Conservation (phyloP, 1,284 basidiomycete species). For the Cutaneotrichosporon cyanovorans region DNA sequence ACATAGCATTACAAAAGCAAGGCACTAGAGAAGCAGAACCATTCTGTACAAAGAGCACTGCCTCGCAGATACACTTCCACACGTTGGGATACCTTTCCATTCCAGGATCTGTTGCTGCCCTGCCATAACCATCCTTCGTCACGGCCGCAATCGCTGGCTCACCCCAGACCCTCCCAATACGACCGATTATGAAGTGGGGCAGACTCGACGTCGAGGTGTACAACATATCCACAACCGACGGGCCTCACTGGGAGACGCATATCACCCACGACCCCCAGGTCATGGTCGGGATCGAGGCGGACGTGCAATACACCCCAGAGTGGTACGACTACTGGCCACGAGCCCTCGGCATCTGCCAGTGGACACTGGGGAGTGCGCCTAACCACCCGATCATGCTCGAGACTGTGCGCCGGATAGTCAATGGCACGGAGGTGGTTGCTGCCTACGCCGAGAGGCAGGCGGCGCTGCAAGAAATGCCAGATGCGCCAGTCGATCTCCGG, state of each 20-base stretch:
- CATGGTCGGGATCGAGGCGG: constrained; percentile 44
- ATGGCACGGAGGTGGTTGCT: background rate
- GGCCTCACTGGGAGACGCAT: constrained; percentile 13
- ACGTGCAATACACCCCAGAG: constrained; percentile 32
- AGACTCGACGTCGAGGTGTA: constrained; percentile 21
- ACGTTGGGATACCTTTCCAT: no score
- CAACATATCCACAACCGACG: constrained; percentile 13
- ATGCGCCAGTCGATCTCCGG: no score
- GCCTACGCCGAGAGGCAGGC: constrained; percentile 5
- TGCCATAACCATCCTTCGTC: no score
- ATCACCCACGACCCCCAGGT: constrained; percentile 33
- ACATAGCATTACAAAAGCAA: no score
- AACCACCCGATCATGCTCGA: constrained; percentile 46
- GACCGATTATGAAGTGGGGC: constrained; percentile 40
- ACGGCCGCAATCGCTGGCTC: constrained; percentile 1
- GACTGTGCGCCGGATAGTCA: constrained; percentile 37
- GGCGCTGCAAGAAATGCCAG: constrained; percentile 11
- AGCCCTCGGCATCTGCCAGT: constrained; percentile 42
- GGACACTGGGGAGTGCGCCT: constrained; percentile 42
- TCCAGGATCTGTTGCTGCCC: no score
- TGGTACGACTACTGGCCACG: constrained; percentile 37
- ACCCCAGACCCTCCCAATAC: constrained; percentile 18
- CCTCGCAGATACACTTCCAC: no score
- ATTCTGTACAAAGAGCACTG: no score
- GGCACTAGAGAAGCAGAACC: no score